Conservation (phyloP, 805 yeast species). For the Ogataea salicorniae region DNA sequence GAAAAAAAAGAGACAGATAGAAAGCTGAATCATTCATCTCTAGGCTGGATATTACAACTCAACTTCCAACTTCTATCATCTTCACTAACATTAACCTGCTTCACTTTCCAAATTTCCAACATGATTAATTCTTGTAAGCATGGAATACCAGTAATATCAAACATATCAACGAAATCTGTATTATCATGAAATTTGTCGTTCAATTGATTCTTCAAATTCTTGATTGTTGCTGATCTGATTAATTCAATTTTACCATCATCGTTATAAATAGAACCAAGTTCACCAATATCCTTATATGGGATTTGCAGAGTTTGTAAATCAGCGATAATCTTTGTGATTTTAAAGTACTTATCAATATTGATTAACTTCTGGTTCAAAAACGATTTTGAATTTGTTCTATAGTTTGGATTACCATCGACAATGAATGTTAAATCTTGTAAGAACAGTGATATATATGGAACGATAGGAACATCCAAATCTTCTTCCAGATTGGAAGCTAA, state of each 20-base stretch:
- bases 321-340: slow-evolving; percentile 59
- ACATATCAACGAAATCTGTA: slow-evolving; percentile 27
- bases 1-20: neutral
- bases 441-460: slow-evolving; percentile 71
- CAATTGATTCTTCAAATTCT: slow-evolving; percentile 18
- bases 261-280: slow-evolving; percentile 25
- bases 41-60: slow-evolving; percentile 56
- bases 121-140: slow-evolving; percentile 54
- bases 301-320: slow-evolving; percentile 67
- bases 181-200: slow-evolving; percentile 9
- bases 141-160: slow-evolving; percentile 36
- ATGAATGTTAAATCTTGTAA: slow-evolving; percentile 76
- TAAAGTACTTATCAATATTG: slow-evolving; percentile 69
- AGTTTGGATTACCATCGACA: slow-evolving; percentile 75
- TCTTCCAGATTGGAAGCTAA: slow-evolving; percentile 40
- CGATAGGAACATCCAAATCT: slow-evolving; percentile 52
- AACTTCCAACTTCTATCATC: slow-evolving; percentile 70
- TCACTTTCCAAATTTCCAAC: slow-evolving; percentile 65
- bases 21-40: slow-evolving; percentile 29
- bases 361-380: slow-evolving; percentile 55
- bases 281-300: slow-evolving; percentile 40
- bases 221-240: slow-evolving; percentile 27
- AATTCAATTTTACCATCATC: slow-evolving; percentile 19
- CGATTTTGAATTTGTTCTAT: slow-evolving; percentile 46
- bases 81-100: slow-evolving; percentile 52